A percentile compares a stretch with the other conserved stretches of the same genome.
phyloP scores from a whole-genome alignment of 306 rosid genomes.

The Dryas alaskensis region DNA sequence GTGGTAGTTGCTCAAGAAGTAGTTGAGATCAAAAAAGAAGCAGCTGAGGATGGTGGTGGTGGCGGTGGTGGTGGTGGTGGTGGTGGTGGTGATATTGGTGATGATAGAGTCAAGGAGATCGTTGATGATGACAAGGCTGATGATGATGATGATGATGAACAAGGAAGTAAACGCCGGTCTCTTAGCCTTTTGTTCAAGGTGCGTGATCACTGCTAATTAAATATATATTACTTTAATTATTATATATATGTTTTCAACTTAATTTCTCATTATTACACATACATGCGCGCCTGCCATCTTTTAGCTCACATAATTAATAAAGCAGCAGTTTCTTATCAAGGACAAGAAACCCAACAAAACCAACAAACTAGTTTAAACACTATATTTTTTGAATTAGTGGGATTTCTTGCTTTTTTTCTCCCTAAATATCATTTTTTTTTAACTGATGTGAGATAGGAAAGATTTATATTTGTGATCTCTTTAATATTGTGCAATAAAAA shows the following conservation, averaged over 20 bases:
- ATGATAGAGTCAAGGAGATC: conserved; percentile 24
- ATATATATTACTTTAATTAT: background rate
- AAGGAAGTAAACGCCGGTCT: conserved; percentile 41
- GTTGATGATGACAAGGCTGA: conserved; percentile 27
- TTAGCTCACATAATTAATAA: too few species aligned
- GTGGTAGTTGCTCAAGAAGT: background rate
- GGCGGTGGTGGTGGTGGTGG: background rate
- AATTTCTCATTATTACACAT: too few species aligned
- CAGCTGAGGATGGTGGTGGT: background rate
- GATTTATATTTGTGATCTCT: too few species aligned
- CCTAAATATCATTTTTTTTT: too few species aligned
- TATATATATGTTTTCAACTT: background rate
- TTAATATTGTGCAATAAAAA: too few species aligned
- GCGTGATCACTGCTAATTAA: conserved; percentile 2
- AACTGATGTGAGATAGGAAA: too few species aligned
- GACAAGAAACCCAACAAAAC: too few species aligned
- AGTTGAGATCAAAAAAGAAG: conserved; percentile 7
- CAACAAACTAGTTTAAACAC: too few species aligned
- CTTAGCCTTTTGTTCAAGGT: conserved; percentile 58
- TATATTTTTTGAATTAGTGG: too few species aligned
- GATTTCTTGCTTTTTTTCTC: too few species aligned
- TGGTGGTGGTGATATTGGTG: background rate
- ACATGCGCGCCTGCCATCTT: too few species aligned
- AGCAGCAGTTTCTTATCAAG: too few species aligned
- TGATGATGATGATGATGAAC: conserved; percentile 6